A percentile compares a stretch with the other conserved stretches of the same genome.
Evolutionary conservation across 2,329 filamentous ascomycete species (phyloP).

Genomic region (Aspergillus hiratsukae): DNA sequence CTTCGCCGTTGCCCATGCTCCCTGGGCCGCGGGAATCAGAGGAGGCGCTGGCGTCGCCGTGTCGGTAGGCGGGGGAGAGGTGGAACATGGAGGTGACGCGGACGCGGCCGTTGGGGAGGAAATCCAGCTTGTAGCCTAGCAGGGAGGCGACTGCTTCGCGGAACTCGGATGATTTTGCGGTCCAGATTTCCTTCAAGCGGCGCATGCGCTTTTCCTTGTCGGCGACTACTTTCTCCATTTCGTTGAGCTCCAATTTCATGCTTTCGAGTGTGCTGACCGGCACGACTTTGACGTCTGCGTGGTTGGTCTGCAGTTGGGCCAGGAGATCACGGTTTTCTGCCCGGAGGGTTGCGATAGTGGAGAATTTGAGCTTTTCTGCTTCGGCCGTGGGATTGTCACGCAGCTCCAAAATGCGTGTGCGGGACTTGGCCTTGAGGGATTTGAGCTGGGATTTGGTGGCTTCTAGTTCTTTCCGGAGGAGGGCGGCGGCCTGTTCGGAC

Average conservation of each 20-base stretch:
- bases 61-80: slow-evolving; percentile 52
- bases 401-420: slow-evolving; percentile 78
- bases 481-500: slow-evolving; percentile 63
- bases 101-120: slow-evolving; percentile 95
- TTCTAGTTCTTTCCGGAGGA: slow-evolving; percentile 71
- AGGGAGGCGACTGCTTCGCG: slow-evolving; percentile 90
- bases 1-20: slow-evolving; percentile 45
- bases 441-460: slow-evolving; percentile 70
- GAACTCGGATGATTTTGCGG: slow-evolving; percentile 86
- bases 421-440: slow-evolving; percentile 60
- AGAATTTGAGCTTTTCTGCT: slow-evolving; percentile 75
- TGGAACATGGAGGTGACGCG: slow-evolving; percentile 83
- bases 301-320: slow-evolving; percentile 58
- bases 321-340: slow-evolving; percentile 82
- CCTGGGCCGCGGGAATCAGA: slow-evolving; percentile 51
- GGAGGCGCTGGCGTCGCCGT: slow-evolving; percentile 48
- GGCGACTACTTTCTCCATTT: slow-evolving; percentile 65
- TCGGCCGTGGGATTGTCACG: slow-evolving; percentile 90
- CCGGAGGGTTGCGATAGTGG: slow-evolving; percentile 70
- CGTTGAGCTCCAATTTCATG: slow-evolving; percentile 68
- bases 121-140: slow-evolving; percentile 90
- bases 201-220: slow-evolving; percentile 72
- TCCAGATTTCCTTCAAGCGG: slow-evolving; percentile 90
- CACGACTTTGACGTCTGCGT: slow-evolving; percentile 56
- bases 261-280: slow-evolving; percentile 73